A percentile compares a stretch with the other conserved stretches of the same genome.
phyloP scores from a whole-genome alignment of 2,329 filamentous ascomycete genomes.

The Chrysoporthe austroafricana region DNA sequence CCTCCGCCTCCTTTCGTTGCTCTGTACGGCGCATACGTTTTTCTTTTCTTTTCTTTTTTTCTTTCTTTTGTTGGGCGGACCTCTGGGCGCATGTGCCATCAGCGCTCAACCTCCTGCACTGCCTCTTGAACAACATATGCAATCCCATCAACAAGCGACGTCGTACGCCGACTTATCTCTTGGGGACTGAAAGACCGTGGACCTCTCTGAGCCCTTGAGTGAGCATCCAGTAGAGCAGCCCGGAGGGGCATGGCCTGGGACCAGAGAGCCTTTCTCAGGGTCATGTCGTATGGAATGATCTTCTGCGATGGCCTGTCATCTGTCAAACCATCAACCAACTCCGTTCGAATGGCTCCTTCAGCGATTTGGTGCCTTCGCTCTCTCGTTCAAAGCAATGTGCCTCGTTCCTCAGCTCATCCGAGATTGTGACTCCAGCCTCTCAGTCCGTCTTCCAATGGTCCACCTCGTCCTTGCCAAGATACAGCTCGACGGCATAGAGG shows the following conservation, averaged over 20 bases:
- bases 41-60: too few species aligned
- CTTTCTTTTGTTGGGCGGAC: background rate
- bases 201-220: background rate
- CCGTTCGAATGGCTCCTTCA: background rate
- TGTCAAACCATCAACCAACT: background rate
- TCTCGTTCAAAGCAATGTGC: background rate
- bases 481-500: slow-evolving; percentile 87
- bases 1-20: background rate
- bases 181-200: background rate
- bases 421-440: slow-evolving; percentile 37
- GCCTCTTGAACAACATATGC: background rate
- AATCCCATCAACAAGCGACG: background rate
- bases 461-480: slow-evolving; percentile 80
- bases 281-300: background rate
- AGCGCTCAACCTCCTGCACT: background rate
- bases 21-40: background rate
- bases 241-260: background rate
- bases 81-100: background rate
- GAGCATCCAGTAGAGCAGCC: background rate
- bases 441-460: slow-evolving; percentile 97
- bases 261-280: background rate
- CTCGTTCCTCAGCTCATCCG: background rate
- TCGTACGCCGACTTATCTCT: background rate
- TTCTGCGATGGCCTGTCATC: background rate
- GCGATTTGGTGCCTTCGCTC: background rate